Conservation (phyloP, 495 filamentous ascomycete species). For the Aspergillus wentii region DNA sequence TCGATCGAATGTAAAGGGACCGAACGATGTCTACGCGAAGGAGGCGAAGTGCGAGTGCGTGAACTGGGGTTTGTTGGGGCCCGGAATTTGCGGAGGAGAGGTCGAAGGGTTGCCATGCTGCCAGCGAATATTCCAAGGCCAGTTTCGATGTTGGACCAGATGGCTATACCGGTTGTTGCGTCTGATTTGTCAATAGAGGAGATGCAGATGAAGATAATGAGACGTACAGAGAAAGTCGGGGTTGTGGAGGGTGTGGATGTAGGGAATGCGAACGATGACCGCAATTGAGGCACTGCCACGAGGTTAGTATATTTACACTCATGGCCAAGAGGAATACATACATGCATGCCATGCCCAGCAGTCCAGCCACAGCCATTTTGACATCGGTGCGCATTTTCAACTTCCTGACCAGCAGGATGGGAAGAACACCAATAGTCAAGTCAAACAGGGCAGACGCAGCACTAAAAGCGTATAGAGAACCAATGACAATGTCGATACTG, state of each 20-base stretch:
- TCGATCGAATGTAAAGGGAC: too few species aligned
- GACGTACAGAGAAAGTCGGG: conserved; percentile 15
- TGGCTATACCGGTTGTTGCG: conserved; percentile 9
- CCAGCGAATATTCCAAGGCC: conserved; percentile 21
- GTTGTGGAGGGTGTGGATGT: conserved; percentile 9
- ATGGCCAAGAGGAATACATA: conserved; percentile 3
- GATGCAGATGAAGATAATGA: neutral
- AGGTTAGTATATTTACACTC: neutral
- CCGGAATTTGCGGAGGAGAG: conserved; percentile 14
- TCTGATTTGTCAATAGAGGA: neutral
- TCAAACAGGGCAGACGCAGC: conserved; percentile 17
- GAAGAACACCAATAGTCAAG: conserved; percentile 15
- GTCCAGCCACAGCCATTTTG: conserved; percentile 10
- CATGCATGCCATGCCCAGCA: conserved; percentile 20
- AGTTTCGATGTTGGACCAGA: conserved; percentile 21
- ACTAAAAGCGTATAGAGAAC: conserved; percentile 19
- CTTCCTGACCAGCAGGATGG: conserved; percentile 12
- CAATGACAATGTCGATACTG: conserved; percentile 1
- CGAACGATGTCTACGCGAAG: too few species aligned
- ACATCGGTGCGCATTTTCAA: conserved; percentile 13
- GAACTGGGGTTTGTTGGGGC: too few species aligned
- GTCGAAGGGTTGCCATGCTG: conserved; percentile 21
- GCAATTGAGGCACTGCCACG: conserved; percentile 13
- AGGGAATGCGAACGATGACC: conserved; percentile 16
- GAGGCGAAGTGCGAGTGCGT: too few species aligned